phyloP scores from a whole-genome alignment of 2,329 filamentous ascomycete species.

The Diaporthe destruens region DNA sequence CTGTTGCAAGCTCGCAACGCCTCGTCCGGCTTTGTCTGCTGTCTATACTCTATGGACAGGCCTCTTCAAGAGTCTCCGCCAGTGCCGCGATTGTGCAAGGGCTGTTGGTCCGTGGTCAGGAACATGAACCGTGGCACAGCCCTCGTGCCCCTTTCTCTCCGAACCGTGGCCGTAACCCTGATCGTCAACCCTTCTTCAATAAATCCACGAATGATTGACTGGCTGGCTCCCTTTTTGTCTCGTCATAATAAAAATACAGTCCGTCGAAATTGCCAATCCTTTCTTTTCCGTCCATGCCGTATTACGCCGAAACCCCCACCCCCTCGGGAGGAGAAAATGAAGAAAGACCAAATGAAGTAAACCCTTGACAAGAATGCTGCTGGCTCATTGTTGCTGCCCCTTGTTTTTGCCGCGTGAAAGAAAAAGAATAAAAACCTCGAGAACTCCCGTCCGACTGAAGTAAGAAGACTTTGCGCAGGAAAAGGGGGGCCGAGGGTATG shows the following conservation, averaged over 20 bases:
- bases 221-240: slow-evolving; percentile 13
- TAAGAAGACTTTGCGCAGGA: slow-evolving; percentile 9
- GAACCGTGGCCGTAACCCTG: slow-evolving; percentile 7
- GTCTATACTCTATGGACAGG: slow-evolving; percentile 29
- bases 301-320: slow-evolving; percentile 42
- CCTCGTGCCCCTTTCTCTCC: neutral
- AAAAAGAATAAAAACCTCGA: neutral
- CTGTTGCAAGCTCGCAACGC: slow-evolving; percentile 10
- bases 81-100: neutral
- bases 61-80: slow-evolving; percentile 13
- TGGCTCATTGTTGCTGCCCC: neutral
- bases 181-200: slow-evolving; percentile 29
- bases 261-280: slow-evolving; percentile 29
- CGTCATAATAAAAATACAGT: slow-evolving; percentile 30
- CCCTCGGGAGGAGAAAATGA: slow-evolving; percentile 42
- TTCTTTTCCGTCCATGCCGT: slow-evolving; percentile 33
- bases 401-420: slow-evolving; percentile 14
- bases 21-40: slow-evolving; percentile 12
- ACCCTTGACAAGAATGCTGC: slow-evolving; percentile 26
- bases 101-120: slow-evolving; percentile 17
- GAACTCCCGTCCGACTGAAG: slow-evolving; percentile 29
- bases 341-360: slow-evolving; percentile 27
- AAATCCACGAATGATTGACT: slow-evolving; percentile 32
- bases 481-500: neutral
- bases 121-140: neutral